Evolutionary conservation across 169 alveolate genomes (phyloP), one percentile per base, ranked within the genome.

Genomic region (Cryptosporidium muris): DNA sequence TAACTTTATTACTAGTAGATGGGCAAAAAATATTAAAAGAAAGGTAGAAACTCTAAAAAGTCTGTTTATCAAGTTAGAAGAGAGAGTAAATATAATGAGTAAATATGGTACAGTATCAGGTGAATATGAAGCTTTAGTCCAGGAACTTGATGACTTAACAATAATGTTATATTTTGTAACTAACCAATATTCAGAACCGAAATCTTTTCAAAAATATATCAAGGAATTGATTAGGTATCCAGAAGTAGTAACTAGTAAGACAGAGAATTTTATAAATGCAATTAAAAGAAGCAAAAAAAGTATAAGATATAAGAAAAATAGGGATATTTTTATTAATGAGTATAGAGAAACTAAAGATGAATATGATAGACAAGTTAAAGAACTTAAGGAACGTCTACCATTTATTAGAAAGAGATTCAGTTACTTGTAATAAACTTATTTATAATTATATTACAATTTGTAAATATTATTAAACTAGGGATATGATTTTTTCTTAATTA

Each of bases 201-300:
- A 42, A 8, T 43, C 25, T 3, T 74, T 40, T 43, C 52, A 60
- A 16, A 58, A 36, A 14, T 47, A 42, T 60, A 68, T 68, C 43
- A 74, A 58, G 63, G 85, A 74, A 43, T 58, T 74, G 9, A 38
- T 74, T 36, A 74, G 85, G 43, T 74, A 47, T 51, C 85, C 85
- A 2, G 85, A 74, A 48, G 85, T 74, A 14, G 85, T 74, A 16
- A 47, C 85, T 42, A 34, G 68, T 58, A 66, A 66, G 36, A 68
- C 74, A 14, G 74, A 74, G 25, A 74, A 47, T 47, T 49, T 74
- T 25, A 12, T 74, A 8, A 58, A 66, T 7, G 60, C 60, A 45
- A 58, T 74, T 68, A 52, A 62, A 8, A 37, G 48, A 12, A 43
- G 62, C 16, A 74, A 62, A 64, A 58, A 16, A 8, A 40, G 74